Evolutionary conservation across 345 rosid genomes (phyloP).

Genomic region (Lepidium sativum): DNA sequence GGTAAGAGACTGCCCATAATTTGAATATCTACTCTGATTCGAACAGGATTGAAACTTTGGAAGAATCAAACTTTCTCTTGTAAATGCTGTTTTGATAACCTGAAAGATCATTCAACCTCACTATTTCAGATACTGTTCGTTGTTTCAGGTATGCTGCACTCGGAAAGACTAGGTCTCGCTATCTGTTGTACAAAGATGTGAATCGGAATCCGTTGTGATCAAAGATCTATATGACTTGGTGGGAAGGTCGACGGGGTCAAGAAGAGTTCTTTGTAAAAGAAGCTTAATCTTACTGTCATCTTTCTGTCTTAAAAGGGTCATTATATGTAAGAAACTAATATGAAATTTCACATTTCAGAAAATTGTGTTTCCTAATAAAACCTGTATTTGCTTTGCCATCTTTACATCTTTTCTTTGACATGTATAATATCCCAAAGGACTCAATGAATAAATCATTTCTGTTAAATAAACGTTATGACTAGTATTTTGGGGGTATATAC

Average conservation of each 20-base stretch:
- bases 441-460: too few relatives aligned
- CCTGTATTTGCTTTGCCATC: background rate
- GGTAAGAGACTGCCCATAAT: constrained; percentile 35
- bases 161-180: constrained; percentile 55
- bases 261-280: background rate
- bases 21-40: background rate
- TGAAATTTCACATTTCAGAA: background rate
- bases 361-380: background rate
- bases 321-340: constrained; percentile 3
- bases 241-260: background rate
- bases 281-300: background rate
- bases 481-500: too few relatives aligned
- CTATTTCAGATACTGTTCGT: background rate
- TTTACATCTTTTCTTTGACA: background rate
- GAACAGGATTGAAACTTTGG: background rate
- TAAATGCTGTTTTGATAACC: background rate
- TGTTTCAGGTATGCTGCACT: constrained; percentile 80
- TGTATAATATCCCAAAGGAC: background rate
- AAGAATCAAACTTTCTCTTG: background rate
- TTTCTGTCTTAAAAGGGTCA: background rate
- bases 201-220: constrained; percentile 53
- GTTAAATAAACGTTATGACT: too few relatives aligned
- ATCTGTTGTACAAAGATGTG: constrained; percentile 77
- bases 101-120: background rate
- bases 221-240: constrained; percentile 4